Base-by-base conservation (phyloP, 495 filamentous ascomycete genomes). In the Terfezia boudieri region DNA sequence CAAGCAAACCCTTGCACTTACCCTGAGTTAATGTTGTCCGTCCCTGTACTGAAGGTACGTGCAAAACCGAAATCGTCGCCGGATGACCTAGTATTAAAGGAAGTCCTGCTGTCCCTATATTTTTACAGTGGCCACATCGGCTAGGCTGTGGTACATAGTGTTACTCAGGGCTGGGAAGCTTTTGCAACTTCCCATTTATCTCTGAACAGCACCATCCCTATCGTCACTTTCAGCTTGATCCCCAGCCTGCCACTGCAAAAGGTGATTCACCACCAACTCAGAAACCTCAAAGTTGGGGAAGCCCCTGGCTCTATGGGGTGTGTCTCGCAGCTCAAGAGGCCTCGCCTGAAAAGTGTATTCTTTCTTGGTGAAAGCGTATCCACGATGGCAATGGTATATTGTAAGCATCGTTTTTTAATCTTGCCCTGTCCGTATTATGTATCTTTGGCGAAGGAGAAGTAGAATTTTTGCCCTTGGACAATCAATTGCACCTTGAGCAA, bases 351-450 rank as follows among this genome's bases (percentile, higher is more conserved):
- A 94, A 94, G 10, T 73, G 72, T 36, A 94, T 72, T 8, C 58
- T 68, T 2, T 61, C 57, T 2, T 74, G 59, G 61, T 93, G 78
- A 60, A 95, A 94, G 10, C 66, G 69, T 43, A 94, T 74, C 88
- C 86, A 94, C 5, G 86, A 84, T 37, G 88, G 88, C 41, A 94
- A 69, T 36, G 89, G 87, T 8, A 81, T 80, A 62, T 93, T 90
- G 66, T 87, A 94, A 20, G 5, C 53, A 46, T 53, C 55, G 20
- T 20, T 20, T 61, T 20, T 20, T 61, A 14, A 59, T 48, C 46
- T 35, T 57, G 14, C 56, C 56, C 32, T 38, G 52, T 17, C 55
- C 59, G 36, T 54, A 36, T 37, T 62, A 61, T 7, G 60, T 61
- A 11, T 61, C 60, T n/a, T 50, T 26, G 22, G 56, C 37, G 55